phyloP scores from a whole-genome alignment of 179 eudicot genomes.

The Actinidia chinensis region DNA sequence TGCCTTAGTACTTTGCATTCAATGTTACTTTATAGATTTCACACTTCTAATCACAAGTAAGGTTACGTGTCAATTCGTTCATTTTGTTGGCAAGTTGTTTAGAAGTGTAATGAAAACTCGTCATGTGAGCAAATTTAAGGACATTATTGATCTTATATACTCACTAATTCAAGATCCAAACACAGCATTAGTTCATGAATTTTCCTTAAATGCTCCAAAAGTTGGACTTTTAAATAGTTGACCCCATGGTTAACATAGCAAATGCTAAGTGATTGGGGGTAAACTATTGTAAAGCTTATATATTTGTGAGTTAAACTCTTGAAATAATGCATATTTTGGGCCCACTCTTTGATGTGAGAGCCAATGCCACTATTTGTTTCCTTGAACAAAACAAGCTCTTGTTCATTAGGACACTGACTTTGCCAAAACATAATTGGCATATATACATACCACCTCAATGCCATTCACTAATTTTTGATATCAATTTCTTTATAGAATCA shows the following conservation, averaged over 20 bases:
- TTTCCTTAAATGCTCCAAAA: background rate
- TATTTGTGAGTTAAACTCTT: background rate
- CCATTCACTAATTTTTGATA: background rate
- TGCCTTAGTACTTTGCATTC: too few relatives aligned
- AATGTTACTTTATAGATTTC: too few relatives aligned
- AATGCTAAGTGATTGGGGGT: background rate
- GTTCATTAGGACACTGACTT: background rate
- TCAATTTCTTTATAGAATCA: background rate
- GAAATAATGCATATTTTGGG: background rate
- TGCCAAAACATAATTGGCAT: background rate
- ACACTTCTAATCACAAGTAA: too few relatives aligned
- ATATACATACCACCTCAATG: background rate
- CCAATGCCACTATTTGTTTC: background rate
- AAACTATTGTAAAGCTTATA: background rate
- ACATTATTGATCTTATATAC: too few relatives aligned
- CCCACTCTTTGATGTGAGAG: background rate
- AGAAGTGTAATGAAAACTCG: too few relatives aligned
- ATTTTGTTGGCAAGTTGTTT: too few relatives aligned
- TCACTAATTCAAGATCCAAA: too few relatives aligned
- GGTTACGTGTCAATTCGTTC: too few relatives aligned
- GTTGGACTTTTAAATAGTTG: background rate
- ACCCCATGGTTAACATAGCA: background rate
- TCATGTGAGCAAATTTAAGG: too few relatives aligned
- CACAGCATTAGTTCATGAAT: too few relatives aligned
- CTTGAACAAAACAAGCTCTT: background rate